These are phyloP conservation scores for Golubevia pallescens DNA, from an alignment of 1,284 basidiomycete genomes.

Conservation along the genomic window DNA sequence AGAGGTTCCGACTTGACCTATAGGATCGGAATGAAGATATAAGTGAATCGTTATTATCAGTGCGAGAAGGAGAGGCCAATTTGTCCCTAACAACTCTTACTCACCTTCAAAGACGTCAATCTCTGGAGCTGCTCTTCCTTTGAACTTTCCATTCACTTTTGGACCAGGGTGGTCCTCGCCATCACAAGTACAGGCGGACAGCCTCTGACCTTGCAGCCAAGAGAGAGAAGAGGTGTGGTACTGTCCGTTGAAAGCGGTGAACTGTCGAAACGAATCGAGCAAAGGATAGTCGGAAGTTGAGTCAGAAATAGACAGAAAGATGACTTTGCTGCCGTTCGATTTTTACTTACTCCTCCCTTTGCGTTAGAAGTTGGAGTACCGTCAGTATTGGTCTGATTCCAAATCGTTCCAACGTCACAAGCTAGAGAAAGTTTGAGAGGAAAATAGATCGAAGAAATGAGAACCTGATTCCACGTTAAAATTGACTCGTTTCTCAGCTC, in stretches of 20 bases:
- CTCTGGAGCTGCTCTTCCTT: constrained; percentile 44
- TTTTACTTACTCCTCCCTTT: background rate
- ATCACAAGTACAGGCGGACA: background rate
- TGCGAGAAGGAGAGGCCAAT: too few species aligned
- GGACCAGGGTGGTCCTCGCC: background rate
- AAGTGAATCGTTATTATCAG: too few species aligned
- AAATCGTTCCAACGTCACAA: constrained; percentile 1
- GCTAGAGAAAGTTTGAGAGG: too few species aligned
- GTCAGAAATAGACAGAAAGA: too few species aligned
- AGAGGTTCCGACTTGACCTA: too few species aligned
- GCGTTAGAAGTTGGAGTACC: constrained; percentile 34
- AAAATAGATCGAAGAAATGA: too few species aligned
- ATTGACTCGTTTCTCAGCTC: too few species aligned
- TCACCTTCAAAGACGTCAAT: constrained; percentile 62
- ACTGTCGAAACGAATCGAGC: too few species aligned
- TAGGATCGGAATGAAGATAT: too few species aligned
- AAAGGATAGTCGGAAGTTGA: constrained; percentile 18
- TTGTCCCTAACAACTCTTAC: background rate
- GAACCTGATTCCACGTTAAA: too few species aligned
- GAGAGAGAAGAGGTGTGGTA: background rate
- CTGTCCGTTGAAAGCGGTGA: too few species aligned
- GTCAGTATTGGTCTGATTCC: constrained; percentile 12
- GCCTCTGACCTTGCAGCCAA: background rate
- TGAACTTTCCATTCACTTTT: background rate
- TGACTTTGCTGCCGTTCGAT: too few species aligned